Evolutionary conservation across 345 rosid genomes (phyloP), one percentile per base, ranked within the genome.

Genomic region (Aurinia saxatilis): DNA sequence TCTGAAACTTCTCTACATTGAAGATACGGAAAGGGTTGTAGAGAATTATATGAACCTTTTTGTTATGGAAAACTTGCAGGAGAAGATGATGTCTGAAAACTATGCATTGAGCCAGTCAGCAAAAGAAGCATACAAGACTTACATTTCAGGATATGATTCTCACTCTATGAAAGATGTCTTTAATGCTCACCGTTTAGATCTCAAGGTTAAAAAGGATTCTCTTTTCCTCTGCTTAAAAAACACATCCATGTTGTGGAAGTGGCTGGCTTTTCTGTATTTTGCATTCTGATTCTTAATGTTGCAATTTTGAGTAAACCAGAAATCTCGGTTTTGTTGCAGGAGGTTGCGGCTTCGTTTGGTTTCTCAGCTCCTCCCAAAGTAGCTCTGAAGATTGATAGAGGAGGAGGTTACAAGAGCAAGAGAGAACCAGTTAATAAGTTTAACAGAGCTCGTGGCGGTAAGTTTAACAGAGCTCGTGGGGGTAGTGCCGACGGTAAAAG

Each of bases 161-260:
- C 99, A 93, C 63, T 80, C 92, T 1, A 87, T 93, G 97, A 90
- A 93, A 78, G 92, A 90, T 57, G 90, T 82, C 47, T 90, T 90
- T 67, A 86, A 87, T 64, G 99, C 80, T 62, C 99, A 79, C 70
- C 82, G 81, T 37, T 96, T 93, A 0, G 85, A 90, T 84, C 73
- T 87, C 56, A 85, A 86, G 87, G 99, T 21, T 90, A 77, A 27
- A 27, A 27, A 2, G 5, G 1, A 27, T 27, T 27, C 6, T 27
- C 5, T 27, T 27, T 27, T 27, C 30, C 30, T 27, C 30, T 27
- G 30, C 30, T 27, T 27, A 5, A 3, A 27, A 27, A 2, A 27
- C 30, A 27, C 0, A 27, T 27, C 30, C 2, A 27, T 2, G 5
- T 2, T 27, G 30, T 27, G 30, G 6, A 27, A 27, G 30, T 27